These are phyloP conservation scores for Xylaria sp. DNA, from an alignment of 2,329 filamentous ascomycete genomes.

Conservation along the genomic window DNA sequence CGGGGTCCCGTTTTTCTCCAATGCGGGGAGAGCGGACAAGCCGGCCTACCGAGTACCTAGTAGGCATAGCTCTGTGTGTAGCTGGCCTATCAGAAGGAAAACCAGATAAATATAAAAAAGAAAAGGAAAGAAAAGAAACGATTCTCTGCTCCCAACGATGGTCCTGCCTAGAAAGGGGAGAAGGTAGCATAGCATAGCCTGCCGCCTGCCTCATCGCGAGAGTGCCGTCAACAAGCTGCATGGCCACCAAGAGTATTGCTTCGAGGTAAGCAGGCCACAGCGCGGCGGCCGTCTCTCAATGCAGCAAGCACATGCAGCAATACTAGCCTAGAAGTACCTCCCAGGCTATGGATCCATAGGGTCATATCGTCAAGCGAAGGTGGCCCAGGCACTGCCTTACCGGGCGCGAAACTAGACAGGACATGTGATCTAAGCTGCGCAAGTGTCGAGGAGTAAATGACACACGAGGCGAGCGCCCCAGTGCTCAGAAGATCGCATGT, in stretches of 20 bases:
- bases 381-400: not conserved
- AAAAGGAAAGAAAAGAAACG: slow-evolving; percentile 1
- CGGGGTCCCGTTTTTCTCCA: slow-evolving; percentile 6
- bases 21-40: not conserved
- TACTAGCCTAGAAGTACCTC: too few species aligned
- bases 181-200: too few species aligned
- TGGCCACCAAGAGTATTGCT: slow-evolving; percentile 12
- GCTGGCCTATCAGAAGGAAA: slow-evolving; percentile 1
- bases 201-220: slow-evolving; percentile 8
- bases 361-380: not conserved
- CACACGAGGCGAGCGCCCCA: not conserved
- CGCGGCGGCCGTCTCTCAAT: not conserved
- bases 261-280: slow-evolving; percentile 2
- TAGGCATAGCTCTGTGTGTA: not conserved
- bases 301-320: not conserved
- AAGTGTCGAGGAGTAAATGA: not conserved
- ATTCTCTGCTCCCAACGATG: not conserved
- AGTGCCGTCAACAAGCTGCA: slow-evolving; percentile 19
- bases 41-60: not conserved
- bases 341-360: too few species aligned
- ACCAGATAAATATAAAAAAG: too few species aligned
- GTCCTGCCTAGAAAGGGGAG: not conserved
- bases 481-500: not conserved
- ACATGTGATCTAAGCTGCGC: not conserved
- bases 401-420: not conserved